Percentiles rank a stretch among this genome's conserved stretches.
These are phyloP conservation scores for Aureobasidium sp. DNA, from an alignment of 2,329 filamentous ascomycete species.

Conservation along the genomic window DNA sequence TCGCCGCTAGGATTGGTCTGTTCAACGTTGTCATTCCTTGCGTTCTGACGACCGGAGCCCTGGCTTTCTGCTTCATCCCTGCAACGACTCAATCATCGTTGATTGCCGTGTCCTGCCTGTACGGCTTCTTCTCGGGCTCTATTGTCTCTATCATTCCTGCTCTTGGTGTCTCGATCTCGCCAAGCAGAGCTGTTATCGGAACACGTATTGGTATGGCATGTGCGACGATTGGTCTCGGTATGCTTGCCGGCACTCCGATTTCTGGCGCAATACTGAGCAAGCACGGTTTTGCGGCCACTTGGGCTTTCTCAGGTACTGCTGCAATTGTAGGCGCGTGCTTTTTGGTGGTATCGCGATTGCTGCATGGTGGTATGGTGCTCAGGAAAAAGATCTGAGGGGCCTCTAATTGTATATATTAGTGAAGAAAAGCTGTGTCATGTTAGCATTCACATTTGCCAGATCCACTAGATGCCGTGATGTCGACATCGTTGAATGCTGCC, in stretches of 20 bases:
- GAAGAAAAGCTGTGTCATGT: not conserved
- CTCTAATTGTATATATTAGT: not conserved
- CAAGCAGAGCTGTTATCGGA: conserved; percentile 27
- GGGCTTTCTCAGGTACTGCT: not conserved
- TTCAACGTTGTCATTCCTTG: conserved; percentile 48
- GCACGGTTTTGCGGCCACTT: conserved; percentile 1
- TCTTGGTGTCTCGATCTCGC: conserved; percentile 27
- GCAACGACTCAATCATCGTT: conserved; percentile 25
- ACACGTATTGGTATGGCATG: conserved; percentile 31
- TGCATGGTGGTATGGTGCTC: not conserved
- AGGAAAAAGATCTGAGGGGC: not conserved
- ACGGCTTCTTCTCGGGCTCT: conserved; percentile 31
- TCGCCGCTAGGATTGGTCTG: conserved; percentile 52
- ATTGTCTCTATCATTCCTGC: conserved; percentile 29
- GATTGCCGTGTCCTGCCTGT: conserved; percentile 28
- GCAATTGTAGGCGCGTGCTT: not conserved
- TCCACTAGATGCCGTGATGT: not conserved
- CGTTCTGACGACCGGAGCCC: conserved; percentile 27
- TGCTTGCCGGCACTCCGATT: conserved; percentile 29
- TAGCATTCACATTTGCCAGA: too few relatives aligned
- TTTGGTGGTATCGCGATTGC: not conserved
- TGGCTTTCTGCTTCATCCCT: conserved; percentile 30
- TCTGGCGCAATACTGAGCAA: conserved; percentile 29
- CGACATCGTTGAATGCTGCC: not conserved
- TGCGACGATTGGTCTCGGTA: conserved; percentile 27